phyloP scores from a whole-genome alignment of 805 yeast species.

The Candida bentonensis region DNA sequence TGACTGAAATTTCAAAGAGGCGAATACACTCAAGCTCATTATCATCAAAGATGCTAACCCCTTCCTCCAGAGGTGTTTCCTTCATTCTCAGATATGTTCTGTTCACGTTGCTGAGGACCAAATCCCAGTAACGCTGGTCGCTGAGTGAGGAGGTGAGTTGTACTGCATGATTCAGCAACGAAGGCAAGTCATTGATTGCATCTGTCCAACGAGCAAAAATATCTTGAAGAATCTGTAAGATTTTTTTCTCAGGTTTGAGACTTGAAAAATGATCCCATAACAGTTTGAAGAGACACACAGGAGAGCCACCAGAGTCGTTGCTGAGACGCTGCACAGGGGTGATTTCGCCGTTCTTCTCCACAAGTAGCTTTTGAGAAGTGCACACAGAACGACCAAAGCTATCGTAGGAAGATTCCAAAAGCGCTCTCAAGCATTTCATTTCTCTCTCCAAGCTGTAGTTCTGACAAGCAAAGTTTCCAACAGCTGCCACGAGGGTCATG shows the following conservation, averaged over 20 bases:
- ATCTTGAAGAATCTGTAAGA: not conserved
- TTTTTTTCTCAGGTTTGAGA: not conserved
- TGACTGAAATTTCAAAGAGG: too few relatives aligned
- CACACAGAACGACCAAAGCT: not conserved
- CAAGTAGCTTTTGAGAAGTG: not conserved
- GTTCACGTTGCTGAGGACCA: too few relatives aligned
- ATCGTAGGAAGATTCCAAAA: not conserved
- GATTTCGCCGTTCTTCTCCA: not conserved
- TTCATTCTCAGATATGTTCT: too few relatives aligned
- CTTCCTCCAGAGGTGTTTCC: too few relatives aligned
- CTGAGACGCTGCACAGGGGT: constrained; percentile 1
- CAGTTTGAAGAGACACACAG: not conserved
- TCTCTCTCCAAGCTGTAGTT: not conserved
- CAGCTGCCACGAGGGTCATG: not conserved
- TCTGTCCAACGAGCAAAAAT: not conserved
- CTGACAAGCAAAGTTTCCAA: not conserved
- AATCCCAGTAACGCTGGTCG: too few relatives aligned
- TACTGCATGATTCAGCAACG: too few relatives aligned
- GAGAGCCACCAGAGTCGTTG: not conserved
- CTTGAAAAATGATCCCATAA: not conserved
- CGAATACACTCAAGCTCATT: too few relatives aligned
- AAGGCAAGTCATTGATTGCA: not conserved
- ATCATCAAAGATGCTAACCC: too few relatives aligned
- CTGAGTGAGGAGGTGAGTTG: too few relatives aligned
- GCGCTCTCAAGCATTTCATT: not conserved